Base-by-base conservation (phyloP, 257 asterid genomes). In the Knoxia roxburghii region DNA sequence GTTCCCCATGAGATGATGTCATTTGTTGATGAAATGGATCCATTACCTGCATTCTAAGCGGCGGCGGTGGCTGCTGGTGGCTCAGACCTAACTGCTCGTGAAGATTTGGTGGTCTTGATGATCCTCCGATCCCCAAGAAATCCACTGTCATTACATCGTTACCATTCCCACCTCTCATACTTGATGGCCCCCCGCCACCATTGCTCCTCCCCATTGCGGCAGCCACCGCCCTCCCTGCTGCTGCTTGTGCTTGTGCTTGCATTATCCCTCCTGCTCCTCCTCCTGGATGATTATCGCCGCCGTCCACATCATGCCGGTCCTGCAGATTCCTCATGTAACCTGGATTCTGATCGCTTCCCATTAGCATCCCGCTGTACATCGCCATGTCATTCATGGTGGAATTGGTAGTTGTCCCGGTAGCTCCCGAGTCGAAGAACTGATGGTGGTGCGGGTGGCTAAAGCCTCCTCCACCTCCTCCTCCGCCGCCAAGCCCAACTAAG, bases 91-190 rank as follows among this genome's bases (percentile, higher is more conserved):
- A n/a, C n/a, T n/a, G n/a, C n/a, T n/a, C n/a, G 27, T 78, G 89
- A 48, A 78, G 11, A 68, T 70, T 77, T 58, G 58, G 83, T 3
- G 85, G 70, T 72, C 88, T 71, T 4, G 95, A 76, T 4, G 95
- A 74, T 62, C 91, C 94, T 35, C 96, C 96, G 0, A 87, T 80
- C 29, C 96, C 98, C 77, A 91, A 63, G 87, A 91, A 89, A 81
- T 91, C 98, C 1, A 91, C 95, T 17, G 96, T 89, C 78, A 80
- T 78, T 75, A 86, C 79, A 33, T 81, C 86, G 23, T 71, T 68
- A 12, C 80, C 84, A 24, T 62, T 51, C 14, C 78, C 81, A 17
- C 69, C 81, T 17, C 69, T 81, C 29, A 85, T 33, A 37, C 82
- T 64, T 8, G 80, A 55, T 3, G 61, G 58, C 21, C 69, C 73